Base-by-base conservation (phyloP, 768 basidiomycete genomes). In the Phanerodontia chrysosporium region DNA sequence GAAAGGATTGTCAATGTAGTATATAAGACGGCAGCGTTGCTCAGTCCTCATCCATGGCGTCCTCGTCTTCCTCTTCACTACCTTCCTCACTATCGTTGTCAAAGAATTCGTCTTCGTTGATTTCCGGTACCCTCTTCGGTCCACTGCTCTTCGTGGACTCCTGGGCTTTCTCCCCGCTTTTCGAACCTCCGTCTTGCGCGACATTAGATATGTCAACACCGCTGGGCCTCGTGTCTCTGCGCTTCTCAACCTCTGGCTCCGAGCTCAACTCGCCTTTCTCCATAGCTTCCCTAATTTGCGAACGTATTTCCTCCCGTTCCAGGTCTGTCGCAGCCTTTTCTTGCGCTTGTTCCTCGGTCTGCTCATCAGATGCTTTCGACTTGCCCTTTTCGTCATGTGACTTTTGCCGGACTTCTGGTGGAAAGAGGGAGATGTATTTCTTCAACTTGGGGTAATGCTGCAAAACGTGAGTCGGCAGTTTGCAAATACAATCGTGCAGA, bases 391-490 rank as follows among this genome's bases (percentile, higher is more conserved):
- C 32, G 57, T 62, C 45, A 28, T 36, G 6, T 60, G 57, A 51
- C 49, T 51, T 30, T 60, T 77, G 71, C 49, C 84, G 78, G 8
- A 77, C 72, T 66, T 85, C 84, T 0, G 88, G 83, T 5, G 95
- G 92, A 70, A 94, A 95, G 27, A 98, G 79, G 1, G 94, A 91
- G 29, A 97, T 84, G 69, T 98, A 97, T 76, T 92, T 95, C 67
- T 86, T 83, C 12, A 81, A 76, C 71, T 90, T 93, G 5, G 92
- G 92, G 70, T 89, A 94, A 70, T 92, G 83, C 91, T 93, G 60
- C 16, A 25, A 51, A 30, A 32, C 28, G 30, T 5, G 30, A 28
- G 49, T 13, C 9, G 22, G 10, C 48, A 49, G 32, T 22, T 24
- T 49, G 1, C 21, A 3, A 27, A 8, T 32, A 35, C n/a, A n/a